Percentiles rank a stretch among this genome's conserved stretches.
phyloP scores from a whole-genome alignment of 2,329 filamentous ascomycete genomes.

The Ceratocystis diversiconidia region DNA sequence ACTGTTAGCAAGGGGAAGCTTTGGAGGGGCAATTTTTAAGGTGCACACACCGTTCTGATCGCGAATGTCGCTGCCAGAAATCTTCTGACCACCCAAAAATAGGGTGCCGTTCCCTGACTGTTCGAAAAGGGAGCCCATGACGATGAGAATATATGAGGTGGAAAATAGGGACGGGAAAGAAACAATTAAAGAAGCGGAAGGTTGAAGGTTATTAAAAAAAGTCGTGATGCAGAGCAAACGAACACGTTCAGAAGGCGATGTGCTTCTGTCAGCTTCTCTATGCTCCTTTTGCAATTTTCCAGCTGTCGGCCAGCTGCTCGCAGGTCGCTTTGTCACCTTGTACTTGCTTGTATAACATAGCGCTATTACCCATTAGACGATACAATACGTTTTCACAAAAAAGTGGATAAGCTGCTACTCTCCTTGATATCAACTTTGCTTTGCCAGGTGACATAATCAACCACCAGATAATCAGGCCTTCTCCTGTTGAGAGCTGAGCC shows the following conservation, averaged over 20 bases:
- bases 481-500: neutral
- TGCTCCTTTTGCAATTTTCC: slow-evolving; percentile 9
- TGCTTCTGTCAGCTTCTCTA: slow-evolving; percentile 19
- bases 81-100: slow-evolving; percentile 94
- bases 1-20: slow-evolving; percentile 8
- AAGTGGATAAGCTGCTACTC: neutral
- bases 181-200: slow-evolving; percentile 10
- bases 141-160: slow-evolving; percentile 18
- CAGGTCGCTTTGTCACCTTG: neutral
- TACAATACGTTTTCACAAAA: neutral
- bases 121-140: slow-evolving; percentile 92
- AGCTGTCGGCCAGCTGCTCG: slow-evolving; percentile 9
- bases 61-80: slow-evolving; percentile 88
- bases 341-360: neutral
- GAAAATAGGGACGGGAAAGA: slow-evolving; percentile 4
- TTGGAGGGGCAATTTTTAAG: slow-evolving; percentile 19
- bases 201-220: slow-evolving; percentile 8
- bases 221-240: slow-evolving; percentile 13
- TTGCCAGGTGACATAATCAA: neutral
- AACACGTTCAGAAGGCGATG: slow-evolving; percentile 15
- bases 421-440: neutral
- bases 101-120: slow-evolving; percentile 89
- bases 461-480: too few species aligned
- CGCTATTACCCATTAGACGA: too few species aligned
- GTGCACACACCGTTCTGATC: slow-evolving; percentile 70